Evolutionary conservation across 2,329 filamentous ascomycete genomes (phyloP), one percentile per base, ranked within the genome.

Genomic region (Paecilomyces sp.): DNA sequence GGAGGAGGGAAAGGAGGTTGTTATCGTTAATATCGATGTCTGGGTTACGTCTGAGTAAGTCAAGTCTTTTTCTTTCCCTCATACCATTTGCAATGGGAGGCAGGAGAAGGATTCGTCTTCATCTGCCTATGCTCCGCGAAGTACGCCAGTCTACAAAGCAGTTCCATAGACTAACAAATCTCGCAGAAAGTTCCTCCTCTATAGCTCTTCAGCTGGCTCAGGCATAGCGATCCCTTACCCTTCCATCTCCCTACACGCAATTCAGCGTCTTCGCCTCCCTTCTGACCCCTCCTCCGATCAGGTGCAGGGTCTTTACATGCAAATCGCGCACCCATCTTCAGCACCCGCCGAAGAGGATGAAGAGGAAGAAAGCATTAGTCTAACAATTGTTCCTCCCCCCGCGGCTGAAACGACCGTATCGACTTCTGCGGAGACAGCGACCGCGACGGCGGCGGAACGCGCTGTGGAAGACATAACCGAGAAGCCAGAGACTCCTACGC

Each of bases 11-110:
- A 74, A 68, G 22, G 71, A 76, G 56, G 59, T 75, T 30, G 69
- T 74, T 3, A 68, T 81, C 22, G 69, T 75, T 12, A 71, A 66
- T 11, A 64, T 81, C 4, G 74, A 79, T 60, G 67, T 77, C 18
- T 81, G 78, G 75, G 78, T 80, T n/a, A 78, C 78, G 50, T 79
- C 78, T 28, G 76, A 79, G 78, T 80, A 69, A 63, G 73, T 65
- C 8, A 28, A 28, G 13, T 30, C 25, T 54, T 59, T 51, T 22
- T 47, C 9, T 50, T 25, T 13, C 7, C 1, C 18, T 7, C 18
- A 6, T 47, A 15, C 18, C 7, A 8, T 15, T 41, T 15, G 13
- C 13, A 9, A 18, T 47, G 8, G 15, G n/a, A 18, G 6, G 2
- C n/a, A 6, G 3, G 13, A 18, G 41, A n/a, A 15, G 41, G 18